Evolutionary conservation across 1,139 yeast species (phyloP).

Genomic region (Sugiyamaella castrensis): DNA sequence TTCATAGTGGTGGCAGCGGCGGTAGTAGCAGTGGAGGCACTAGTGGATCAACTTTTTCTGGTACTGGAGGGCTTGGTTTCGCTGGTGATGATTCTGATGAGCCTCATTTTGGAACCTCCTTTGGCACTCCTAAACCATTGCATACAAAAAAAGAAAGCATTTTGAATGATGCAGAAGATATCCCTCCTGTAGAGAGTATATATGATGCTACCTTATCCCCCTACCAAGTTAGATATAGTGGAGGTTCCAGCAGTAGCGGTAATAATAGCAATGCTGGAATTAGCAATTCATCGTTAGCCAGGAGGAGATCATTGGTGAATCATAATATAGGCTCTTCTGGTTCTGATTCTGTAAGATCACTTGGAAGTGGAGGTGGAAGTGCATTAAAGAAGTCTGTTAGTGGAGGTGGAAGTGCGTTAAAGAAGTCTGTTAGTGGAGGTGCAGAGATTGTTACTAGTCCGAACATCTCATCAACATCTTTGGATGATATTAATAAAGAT

Average conservation of each 20-base stretch:
- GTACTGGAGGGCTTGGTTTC: slow-evolving; percentile 5
- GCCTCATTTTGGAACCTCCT: slow-evolving; percentile 22
- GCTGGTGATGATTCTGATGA: slow-evolving; percentile 17
- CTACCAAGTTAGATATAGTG: slow-evolving; percentile 12
- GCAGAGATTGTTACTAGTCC: neutral
- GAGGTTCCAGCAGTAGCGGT: slow-evolving; percentile 6
- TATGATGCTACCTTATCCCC: slow-evolving; percentile 28
- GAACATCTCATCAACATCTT: neutral
- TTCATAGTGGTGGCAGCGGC: neutral
- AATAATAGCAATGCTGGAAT: neutral
- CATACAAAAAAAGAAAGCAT: slow-evolving; percentile 21
- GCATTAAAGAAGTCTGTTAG: neutral
- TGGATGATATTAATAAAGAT: neutral
- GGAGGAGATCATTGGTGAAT: slow-evolving; percentile 4
- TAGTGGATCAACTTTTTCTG: slow-evolving; percentile 1
- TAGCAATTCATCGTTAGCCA: neutral
- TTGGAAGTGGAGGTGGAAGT: too few relatives aligned
- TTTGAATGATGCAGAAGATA: slow-evolving; percentile 32
- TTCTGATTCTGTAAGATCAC: too few relatives aligned
- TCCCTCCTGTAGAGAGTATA: slow-evolving; percentile 38
- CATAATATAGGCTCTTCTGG: neutral
- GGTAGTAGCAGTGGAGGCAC: neutral
- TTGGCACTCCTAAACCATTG: slow-evolving; percentile 34
- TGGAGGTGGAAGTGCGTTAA: neutral
- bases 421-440: neutral